These are phyloP conservation scores for Cladochytrium tenue DNA, from an alignment of 371 early-diverging fungal species.

Conservation along the genomic window DNA sequence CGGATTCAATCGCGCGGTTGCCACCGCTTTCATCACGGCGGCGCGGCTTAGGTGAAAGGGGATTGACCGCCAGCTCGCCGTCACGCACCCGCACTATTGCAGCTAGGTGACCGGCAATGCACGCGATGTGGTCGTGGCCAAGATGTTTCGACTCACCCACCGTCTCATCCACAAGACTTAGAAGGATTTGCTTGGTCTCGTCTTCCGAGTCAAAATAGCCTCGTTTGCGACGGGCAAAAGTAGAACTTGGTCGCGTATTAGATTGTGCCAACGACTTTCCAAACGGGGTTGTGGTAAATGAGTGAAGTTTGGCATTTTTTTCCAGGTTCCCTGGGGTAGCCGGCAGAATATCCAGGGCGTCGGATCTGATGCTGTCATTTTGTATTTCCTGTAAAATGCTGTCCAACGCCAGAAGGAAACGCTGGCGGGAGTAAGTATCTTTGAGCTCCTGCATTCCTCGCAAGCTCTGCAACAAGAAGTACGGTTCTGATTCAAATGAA, in stretches of 20 bases:
- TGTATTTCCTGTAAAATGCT: conserved; percentile 18
- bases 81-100: background rate
- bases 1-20: background rate
- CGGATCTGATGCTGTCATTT: background rate
- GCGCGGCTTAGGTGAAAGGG: background rate
- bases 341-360: background rate
- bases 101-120: too few relatives aligned
- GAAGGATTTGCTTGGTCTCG: too few relatives aligned
- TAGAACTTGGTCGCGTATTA: background rate
- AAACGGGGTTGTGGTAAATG: background rate
- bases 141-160: background rate
- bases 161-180: too few relatives aligned
- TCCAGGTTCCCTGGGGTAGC: background rate
- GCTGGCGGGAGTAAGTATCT: conserved; percentile 28
- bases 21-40: background rate
- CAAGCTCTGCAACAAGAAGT: conserved; percentile 36
- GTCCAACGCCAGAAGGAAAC: conserved; percentile 28
- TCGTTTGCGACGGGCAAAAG: background rate
- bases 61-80: background rate
- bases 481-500: conserved; percentile 31
- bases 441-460: conserved; percentile 22
- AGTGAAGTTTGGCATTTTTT: background rate
- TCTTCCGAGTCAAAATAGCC: background rate
- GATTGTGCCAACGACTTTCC: background rate
- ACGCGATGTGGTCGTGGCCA: background rate